Evolutionary conservation across 2,329 filamentous ascomycete species (phyloP).

Genomic region (Chrysoporthe puriensis): DNA sequence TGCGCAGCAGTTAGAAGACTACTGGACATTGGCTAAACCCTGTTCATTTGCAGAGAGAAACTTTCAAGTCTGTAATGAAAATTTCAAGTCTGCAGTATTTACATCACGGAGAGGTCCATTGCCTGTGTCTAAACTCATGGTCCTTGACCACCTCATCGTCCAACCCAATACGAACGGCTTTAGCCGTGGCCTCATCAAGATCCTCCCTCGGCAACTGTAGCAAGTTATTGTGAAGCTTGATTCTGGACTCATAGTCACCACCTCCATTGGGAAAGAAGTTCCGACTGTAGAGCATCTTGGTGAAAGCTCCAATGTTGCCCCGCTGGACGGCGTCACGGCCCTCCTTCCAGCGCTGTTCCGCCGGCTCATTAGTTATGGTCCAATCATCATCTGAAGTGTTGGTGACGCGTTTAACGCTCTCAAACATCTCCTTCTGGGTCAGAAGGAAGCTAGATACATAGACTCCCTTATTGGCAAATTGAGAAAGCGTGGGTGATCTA

Average conservation of each 20-base stretch:
- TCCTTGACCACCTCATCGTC: not conserved
- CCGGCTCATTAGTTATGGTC: slow-evolving; percentile 54
- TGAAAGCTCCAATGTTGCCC: slow-evolving; percentile 50
- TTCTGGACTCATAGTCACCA: slow-evolving; percentile 46
- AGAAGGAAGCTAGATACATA: slow-evolving; percentile 60
- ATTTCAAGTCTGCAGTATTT: no score
- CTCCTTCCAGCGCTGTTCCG: slow-evolving; percentile 50
- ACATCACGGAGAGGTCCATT: not conserved
- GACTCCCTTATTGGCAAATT: slow-evolving; percentile 49
- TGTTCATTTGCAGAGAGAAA: no score
- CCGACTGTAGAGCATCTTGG: slow-evolving; percentile 56
- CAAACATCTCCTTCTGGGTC: slow-evolving; percentile 67
- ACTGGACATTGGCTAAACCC: no score
- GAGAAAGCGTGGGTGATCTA: slow-evolving; percentile 20
- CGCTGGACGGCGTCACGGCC: slow-evolving; percentile 48
- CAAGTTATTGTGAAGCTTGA: slow-evolving; percentile 49
- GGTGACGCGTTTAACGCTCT: slow-evolving; percentile 60
- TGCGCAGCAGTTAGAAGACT: no score
- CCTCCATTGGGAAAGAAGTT: slow-evolving; percentile 52
- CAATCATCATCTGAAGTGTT: slow-evolving; percentile 62
- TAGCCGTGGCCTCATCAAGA: slow-evolving; percentile 56
- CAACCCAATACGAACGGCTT: slow-evolving; percentile 39
- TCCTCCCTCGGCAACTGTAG: slow-evolving; percentile 61
- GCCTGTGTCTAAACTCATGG: not conserved
- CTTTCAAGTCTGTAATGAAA: no score